phyloP scores from a whole-genome alignment of 2,329 filamentous ascomycete species.

The Aspergillus piperis region DNA sequence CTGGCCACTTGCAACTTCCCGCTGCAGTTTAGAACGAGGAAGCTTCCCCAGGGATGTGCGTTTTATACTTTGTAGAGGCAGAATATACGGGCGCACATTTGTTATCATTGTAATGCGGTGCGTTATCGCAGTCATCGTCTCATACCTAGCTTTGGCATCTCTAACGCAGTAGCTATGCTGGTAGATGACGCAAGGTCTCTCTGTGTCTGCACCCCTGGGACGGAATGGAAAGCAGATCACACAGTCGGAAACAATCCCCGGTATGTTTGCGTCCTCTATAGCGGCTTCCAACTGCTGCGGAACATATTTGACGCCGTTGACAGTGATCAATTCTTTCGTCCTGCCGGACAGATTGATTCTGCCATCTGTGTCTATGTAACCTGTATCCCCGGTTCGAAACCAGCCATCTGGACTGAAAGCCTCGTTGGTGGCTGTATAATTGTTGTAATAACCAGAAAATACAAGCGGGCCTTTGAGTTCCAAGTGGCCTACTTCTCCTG shows the following conservation, averaged over 20 bases:
- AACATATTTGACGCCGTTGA: slow-evolving; percentile 51
- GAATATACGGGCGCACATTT: slow-evolving; percentile 1
- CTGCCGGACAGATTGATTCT: slow-evolving; percentile 16
- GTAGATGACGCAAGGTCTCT: slow-evolving; percentile 45
- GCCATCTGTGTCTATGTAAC: slow-evolving; percentile 15
- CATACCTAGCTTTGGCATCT: slow-evolving; percentile 3
- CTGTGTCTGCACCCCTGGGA: slow-evolving; percentile 29
- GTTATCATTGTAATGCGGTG: slow-evolving; percentile 6
- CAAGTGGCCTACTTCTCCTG: slow-evolving; percentile 19
- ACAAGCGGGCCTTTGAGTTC: slow-evolving; percentile 27
- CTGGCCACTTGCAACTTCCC: slow-evolving; percentile 41
- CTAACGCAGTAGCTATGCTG: slow-evolving; percentile 24
- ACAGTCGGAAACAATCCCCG: slow-evolving; percentile 29
- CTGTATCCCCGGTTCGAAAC: slow-evolving; percentile 32
- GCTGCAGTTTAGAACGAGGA: slow-evolving; percentile 18
- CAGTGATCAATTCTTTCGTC: slow-evolving; percentile 47
- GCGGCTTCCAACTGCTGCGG: slow-evolving; percentile 42
- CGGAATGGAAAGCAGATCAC: slow-evolving; percentile 45
- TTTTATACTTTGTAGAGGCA: slow-evolving; percentile 13
- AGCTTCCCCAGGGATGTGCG: slow-evolving; percentile 18
- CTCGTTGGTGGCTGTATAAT: slow-evolving; percentile 26
- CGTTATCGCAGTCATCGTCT: slow-evolving; percentile 7
- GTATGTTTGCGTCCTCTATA: slow-evolving; percentile 37
- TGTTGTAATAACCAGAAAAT: slow-evolving; percentile 36
- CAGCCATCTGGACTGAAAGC: slow-evolving; percentile 34